Evolutionary conservation across 352 stramenopile species (phyloP).

Genomic region (Thraustochytrium sp.): DNA sequence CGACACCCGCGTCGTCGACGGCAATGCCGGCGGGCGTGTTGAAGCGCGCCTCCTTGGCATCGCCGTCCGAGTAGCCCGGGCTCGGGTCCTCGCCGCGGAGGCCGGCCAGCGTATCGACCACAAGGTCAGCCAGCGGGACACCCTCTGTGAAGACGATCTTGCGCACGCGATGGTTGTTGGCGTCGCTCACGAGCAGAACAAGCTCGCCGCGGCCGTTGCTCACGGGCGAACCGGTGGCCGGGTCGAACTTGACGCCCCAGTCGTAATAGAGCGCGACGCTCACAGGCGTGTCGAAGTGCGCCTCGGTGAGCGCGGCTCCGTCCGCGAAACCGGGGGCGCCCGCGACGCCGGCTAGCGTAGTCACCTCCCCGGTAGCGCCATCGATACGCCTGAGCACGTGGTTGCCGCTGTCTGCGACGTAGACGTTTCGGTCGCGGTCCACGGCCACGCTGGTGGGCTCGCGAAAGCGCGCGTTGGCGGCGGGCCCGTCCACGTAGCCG

Average conservation of each 20-base stretch:
- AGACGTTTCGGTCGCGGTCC: constrained; percentile 80
- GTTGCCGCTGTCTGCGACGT: constrained; percentile 89
- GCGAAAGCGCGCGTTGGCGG: constrained; percentile 68
- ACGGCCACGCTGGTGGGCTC: constrained; percentile 80
- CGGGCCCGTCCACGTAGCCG: constrained; percentile 70
- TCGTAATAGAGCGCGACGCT: constrained; percentile 46
- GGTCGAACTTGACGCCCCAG: constrained; percentile 25
- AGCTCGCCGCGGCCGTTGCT: constrained; percentile 7
- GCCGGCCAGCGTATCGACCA: constrained; percentile 52
- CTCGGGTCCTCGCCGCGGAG: constrained; percentile 65
- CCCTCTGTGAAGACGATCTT: constrained; percentile 48
- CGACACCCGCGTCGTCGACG: constrained; percentile 62
- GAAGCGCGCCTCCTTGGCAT: constrained; percentile 67
- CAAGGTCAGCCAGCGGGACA: constrained; percentile 23
- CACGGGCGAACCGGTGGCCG: not conserved
- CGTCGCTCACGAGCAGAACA: constrained; percentile 33
- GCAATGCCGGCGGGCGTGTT: constrained; percentile 81
- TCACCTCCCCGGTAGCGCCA: constrained; percentile 4
- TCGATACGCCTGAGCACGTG: constrained; percentile 23
- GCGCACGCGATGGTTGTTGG: constrained; percentile 58
- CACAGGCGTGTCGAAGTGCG: constrained; percentile 32
- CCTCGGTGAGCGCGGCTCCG: not conserved
- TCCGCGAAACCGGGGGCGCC: not conserved
- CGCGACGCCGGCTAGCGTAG: constrained; percentile 13
- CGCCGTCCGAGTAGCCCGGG: constrained; percentile 78